A percentile compares a stretch with the other conserved stretches of the same genome.
Evolutionary conservation across 805 yeast genomes (phyloP).

Genomic region (Suhomyces xylopsoci): DNA sequence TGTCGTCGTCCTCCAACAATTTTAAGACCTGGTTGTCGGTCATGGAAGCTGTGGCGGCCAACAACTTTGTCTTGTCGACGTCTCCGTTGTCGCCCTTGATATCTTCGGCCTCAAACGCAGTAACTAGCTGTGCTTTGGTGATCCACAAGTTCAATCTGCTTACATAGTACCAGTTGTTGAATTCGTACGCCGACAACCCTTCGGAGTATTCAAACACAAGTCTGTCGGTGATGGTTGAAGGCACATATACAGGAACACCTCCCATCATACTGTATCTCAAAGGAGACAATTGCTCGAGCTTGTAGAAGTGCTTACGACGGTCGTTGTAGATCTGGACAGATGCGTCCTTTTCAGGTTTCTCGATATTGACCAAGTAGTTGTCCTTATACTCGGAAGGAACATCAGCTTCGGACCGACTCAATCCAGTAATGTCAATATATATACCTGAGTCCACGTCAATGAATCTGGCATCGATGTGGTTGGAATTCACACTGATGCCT

Average conservation of each 20-base stretch:
- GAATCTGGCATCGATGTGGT: conserved; percentile 52
- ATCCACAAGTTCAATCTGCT: conserved; percentile 20
- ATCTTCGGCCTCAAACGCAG: conserved; percentile 6
- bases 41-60: conserved; percentile 17
- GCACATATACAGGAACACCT: conserved; percentile 17
- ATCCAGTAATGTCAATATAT: conserved; percentile 38
- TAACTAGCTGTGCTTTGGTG: conserved; percentile 4
- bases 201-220: conserved; percentile 17
- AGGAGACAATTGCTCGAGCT: conserved; percentile 16
- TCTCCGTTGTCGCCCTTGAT: conserved; percentile 2
- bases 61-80: conserved; percentile 11
- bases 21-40: conserved; percentile 21
- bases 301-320: conserved; percentile 17
- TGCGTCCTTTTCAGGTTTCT: conserved; percentile 7
- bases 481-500: conserved; percentile 16
- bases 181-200: conserved; percentile 13
- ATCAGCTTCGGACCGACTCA: conserved; percentile 27
- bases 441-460: conserved; percentile 46
- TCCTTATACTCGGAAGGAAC: conserved; percentile 17
- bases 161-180: conserved; percentile 16
- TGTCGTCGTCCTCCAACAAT: conserved; percentile 19
- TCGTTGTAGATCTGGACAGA: conserved; percentile 15
- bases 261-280: conserved; percentile 16
- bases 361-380: conserved; percentile 11
- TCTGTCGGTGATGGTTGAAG: conserved; percentile 13